These are phyloP conservation scores for Penicillium cataractarum DNA, from an alignment of 495 filamentous ascomycete species.

Conservation along the genomic window DNA sequence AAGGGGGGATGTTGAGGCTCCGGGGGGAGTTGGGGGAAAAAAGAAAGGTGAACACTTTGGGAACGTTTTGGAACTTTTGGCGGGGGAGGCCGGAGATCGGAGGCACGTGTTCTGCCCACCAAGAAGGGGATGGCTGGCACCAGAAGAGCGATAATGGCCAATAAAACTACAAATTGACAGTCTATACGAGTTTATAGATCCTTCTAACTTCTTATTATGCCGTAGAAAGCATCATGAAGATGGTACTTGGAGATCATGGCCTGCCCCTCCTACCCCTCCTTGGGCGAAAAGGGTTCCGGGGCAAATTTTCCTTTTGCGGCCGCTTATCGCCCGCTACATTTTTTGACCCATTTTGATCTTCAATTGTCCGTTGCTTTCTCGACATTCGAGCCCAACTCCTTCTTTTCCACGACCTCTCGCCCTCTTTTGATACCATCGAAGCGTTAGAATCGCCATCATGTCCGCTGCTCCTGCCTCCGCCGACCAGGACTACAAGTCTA, in stretches of 20 bases:
- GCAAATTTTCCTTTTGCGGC: conserved; percentile 26
- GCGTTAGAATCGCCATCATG: conserved; percentile 16
- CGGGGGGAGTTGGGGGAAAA: conserved; percentile 14
- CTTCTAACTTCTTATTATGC: background rate
- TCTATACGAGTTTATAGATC: background rate
- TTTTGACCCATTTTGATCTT: conserved; percentile 11
- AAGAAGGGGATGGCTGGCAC: background rate
- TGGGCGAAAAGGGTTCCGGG: conserved; percentile 13
- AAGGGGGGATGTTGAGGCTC: conserved; percentile 16
- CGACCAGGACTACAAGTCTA: conserved; percentile 58
- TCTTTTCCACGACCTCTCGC: background rate
- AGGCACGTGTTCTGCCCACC: conserved; percentile 32
- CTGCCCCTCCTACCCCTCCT: conserved; percentile 29
- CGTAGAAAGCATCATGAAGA: background rate
- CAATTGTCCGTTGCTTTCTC: conserved; percentile 8
- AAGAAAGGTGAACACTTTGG: conserved; percentile 15
- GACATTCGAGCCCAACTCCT: background rate
- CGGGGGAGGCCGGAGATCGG: conserved; percentile 34
- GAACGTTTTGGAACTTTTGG: conserved; percentile 20
- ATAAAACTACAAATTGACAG: background rate
- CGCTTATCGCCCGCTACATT: conserved; percentile 14
- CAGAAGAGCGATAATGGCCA: background rate
- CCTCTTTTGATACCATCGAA: background rate
- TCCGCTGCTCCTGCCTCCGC: conserved; percentile 32
- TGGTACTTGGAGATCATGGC: conserved; percentile 1